Base-by-base conservation (phyloP, 495 filamentous ascomycete genomes). In the Hyphodiscus hymeniophilus region DNA sequence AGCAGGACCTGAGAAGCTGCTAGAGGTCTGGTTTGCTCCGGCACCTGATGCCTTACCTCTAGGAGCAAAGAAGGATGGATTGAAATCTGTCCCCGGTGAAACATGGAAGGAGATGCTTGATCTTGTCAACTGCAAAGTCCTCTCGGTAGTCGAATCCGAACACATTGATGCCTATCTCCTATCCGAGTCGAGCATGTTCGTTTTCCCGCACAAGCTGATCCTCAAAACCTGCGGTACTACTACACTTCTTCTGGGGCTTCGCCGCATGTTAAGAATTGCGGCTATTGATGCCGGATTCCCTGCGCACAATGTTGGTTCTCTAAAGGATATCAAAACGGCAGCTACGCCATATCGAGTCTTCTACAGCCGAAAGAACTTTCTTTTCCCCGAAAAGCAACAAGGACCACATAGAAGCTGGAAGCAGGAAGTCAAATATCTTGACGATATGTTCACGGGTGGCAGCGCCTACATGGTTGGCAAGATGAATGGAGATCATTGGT, bases 401-500 rank as follows among this genome's bases (percentile, higher is more conserved):
- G 89, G 90, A 28, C 94, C 94, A 39, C 94, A 99, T 63, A 84
- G 88, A 48, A 97, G 89, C 78, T 99, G 94, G 94, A 82, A 87
- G 55, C 81, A 96, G 57, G 94, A 99, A 62, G 94, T 99, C 54
- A 81, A 79, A 46, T 92, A 78, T 51, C 73, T 99, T 50, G 94
- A 99, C 68, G 78, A 80, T 57, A 83, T 86, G 58, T 97, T 97
- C 63, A 72, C 84, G 38, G 84, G 86, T 47, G 94, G 94, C 34
- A 97, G 91, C 65, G 94, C 94, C 24, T 99, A 99, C 68, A 94
- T 97, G 90, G 92, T 99, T 52, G 94, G 94, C 55, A 95, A 95
- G 66, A 96, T 97, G 89, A 99, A 99, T 60, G 91, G 92, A 51
- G 94, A 97, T 66, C 94, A 99, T 60, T 99, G 94, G 94, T 97